phyloP scores from a whole-genome alignment of 108 stramenopile species.

The Conticribra weissflogii region DNA sequence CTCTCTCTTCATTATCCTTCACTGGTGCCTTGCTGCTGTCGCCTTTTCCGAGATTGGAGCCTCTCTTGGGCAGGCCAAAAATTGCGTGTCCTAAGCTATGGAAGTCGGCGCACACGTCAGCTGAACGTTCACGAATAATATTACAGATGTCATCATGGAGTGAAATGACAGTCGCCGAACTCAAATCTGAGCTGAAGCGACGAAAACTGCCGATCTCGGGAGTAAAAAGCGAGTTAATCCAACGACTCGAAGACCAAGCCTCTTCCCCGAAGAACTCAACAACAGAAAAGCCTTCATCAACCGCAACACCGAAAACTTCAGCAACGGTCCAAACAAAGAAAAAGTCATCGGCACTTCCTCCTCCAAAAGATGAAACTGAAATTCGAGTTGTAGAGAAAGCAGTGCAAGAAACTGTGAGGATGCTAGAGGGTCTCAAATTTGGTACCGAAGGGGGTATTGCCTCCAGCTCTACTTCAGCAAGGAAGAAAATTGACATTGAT shows the following conservation, averaged over 20 bases:
- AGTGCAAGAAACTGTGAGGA: conserved; percentile 44
- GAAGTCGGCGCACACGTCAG: too few relatives aligned
- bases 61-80: too few relatives aligned
- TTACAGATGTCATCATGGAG: conserved; percentile 15
- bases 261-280: too few relatives aligned
- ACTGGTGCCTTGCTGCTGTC: too few relatives aligned
- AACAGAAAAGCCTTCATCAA: too few relatives aligned
- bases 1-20: too few relatives aligned
- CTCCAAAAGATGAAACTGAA: conserved; percentile 43
- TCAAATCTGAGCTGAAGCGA: conserved; percentile 42
- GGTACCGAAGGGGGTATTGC: neutral
- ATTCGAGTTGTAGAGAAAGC: conserved; percentile 38
- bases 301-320: neutral
- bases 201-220: conserved; percentile 34
- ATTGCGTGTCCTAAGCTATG: too few relatives aligned
- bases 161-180: conserved; percentile 32
- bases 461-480: neutral
- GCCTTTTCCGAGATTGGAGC: too few relatives aligned
- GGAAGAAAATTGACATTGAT: neutral
- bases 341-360: conserved; percentile 17
- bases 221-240: conserved; percentile 29
- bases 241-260: conserved; percentile 17
- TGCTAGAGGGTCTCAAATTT: conserved; percentile 47
- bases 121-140: too few relatives aligned
- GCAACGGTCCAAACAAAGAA: conserved; percentile 10